Percentiles rank a stretch among this genome's conserved stretches.
phyloP scores from a whole-genome alignment of 768 basidiomycete genomes.

The Gloeostereum incarnatum region DNA sequence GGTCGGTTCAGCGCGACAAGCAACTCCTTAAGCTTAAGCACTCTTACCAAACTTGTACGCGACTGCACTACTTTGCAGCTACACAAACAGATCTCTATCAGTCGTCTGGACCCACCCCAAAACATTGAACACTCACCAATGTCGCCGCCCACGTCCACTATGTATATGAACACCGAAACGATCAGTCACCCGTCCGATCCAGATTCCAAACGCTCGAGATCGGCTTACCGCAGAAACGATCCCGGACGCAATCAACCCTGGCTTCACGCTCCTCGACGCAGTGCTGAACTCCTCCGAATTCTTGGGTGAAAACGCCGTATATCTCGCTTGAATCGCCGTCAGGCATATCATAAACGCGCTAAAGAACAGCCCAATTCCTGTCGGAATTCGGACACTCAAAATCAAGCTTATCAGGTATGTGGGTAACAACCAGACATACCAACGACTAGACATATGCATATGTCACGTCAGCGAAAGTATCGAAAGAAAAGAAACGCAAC shows the following conservation, averaged over 20 bases:
- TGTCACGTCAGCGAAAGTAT: constrained; percentile 1
- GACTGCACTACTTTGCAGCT: constrained; percentile 76
- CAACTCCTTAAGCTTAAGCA: not conserved
- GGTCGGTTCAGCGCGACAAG: not conserved
- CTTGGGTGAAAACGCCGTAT: constrained; percentile 72
- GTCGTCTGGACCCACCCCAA: not conserved
- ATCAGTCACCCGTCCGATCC: not conserved
- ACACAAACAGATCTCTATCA: constrained; percentile 8
- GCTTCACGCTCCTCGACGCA: constrained; percentile 78
- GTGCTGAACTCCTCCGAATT: constrained; percentile 80
- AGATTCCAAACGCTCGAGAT: not conserved
- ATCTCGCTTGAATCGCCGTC: constrained; percentile 76
- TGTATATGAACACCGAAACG: no score
- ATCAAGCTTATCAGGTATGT: not conserved
- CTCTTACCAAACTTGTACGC: constrained; percentile 67
- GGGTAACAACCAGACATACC: constrained; percentile 5
- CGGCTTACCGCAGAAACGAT: constrained; percentile 63
- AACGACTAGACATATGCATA: constrained; percentile 10
- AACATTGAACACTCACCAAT: constrained; percentile 29
- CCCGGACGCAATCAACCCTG: constrained; percentile 86
- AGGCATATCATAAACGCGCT: constrained; percentile 71
- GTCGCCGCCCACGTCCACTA: constrained; percentile 46
- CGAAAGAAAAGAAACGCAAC: not conserved
- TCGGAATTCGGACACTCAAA: constrained; percentile 2
- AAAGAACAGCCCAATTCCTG: constrained; percentile 89